Conservation (phyloP, 2,329 filamentous ascomycete species). For the Colletotrichum sp. region DNA sequence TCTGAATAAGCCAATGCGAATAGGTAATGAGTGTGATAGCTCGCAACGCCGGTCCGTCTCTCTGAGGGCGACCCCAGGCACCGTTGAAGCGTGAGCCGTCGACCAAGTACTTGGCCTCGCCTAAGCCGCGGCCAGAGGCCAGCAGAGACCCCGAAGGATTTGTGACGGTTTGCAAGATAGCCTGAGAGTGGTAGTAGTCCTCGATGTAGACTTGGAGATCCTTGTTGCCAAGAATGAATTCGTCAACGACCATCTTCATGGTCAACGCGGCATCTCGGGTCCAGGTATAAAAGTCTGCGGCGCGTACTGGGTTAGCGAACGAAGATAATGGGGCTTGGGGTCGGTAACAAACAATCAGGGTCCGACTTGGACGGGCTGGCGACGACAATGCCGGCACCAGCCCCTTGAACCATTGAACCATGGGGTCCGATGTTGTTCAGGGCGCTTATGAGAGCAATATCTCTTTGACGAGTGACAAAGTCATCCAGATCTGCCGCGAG, state of each 20-base stretch:
- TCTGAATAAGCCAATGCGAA: constrained; percentile 53
- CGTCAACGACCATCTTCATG: constrained; percentile 56
- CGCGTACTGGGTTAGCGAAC: constrained; percentile 23
- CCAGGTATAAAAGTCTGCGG: constrained; percentile 61
- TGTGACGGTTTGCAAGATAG: constrained; percentile 52
- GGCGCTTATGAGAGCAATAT: constrained; percentile 53
- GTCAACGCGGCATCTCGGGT: constrained; percentile 59
- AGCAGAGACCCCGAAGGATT: constrained; percentile 57
- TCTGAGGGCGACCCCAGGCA: constrained; percentile 63
- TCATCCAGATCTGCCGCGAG: constrained; percentile 9
- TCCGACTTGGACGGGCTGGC: constrained; percentile 58
- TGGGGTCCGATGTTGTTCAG: constrained; percentile 60
- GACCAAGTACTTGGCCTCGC: constrained; percentile 61
- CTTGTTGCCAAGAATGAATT: constrained; percentile 51
- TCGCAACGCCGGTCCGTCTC: constrained; percentile 64
- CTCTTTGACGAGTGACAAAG: constrained; percentile 49
- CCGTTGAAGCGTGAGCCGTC: constrained; percentile 54
- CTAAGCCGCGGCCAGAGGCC: constrained; percentile 51
- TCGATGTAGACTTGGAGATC: constrained; percentile 50
- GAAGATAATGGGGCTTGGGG: not conserved
- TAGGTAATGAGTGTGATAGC: constrained; percentile 62
- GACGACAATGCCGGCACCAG: constrained; percentile 54
- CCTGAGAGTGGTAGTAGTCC: constrained; percentile 58
- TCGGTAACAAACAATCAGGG: constrained; percentile 53
- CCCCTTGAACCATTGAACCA: constrained; percentile 52